Percentiles rank a stretch among this genome's conserved stretches.
Conservation (phyloP, 179 eudicot species). For the Silene coronaria region DNA sequence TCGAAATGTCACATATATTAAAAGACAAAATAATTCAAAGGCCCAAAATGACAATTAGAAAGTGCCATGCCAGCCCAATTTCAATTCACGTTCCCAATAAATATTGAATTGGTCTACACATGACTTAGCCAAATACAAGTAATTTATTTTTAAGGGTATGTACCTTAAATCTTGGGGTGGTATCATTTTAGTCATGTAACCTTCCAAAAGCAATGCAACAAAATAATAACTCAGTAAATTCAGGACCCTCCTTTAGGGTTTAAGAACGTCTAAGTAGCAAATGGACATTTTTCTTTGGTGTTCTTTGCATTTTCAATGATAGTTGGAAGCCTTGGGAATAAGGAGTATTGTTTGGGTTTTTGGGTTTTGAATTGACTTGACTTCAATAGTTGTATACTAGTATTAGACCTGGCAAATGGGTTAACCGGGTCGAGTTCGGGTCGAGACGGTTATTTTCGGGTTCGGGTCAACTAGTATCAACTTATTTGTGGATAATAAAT, state of each 20-base stretch:
- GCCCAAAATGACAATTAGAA: slow-evolving; percentile 21
- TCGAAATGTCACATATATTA: slow-evolving; percentile 15
- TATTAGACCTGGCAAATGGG: too few species aligned
- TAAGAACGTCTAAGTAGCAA: not conserved
- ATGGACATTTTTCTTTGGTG: too few species aligned
- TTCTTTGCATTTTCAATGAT: slow-evolving; percentile 1
- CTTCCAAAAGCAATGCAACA: slow-evolving; percentile 31
- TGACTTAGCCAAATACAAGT: slow-evolving; percentile 28
- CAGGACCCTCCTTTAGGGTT: slow-evolving; percentile 8
- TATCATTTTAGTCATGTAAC: slow-evolving; percentile 23
- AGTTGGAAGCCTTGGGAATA: not conserved
- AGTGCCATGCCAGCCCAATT: not conserved
- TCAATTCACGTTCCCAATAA: slow-evolving; percentile 1
- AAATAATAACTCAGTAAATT: slow-evolving; percentile 18
- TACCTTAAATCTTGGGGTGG: not conserved
- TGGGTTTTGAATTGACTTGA: too few species aligned
- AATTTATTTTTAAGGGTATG: slow-evolving; percentile 4
- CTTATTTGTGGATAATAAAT: too few species aligned
- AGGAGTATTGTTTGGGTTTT: not conserved
- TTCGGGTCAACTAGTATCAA: too few species aligned
- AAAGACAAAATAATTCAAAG: slow-evolving; percentile 24
- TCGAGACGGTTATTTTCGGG: too few species aligned
- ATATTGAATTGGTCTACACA: slow-evolving; percentile 24
- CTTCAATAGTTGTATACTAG: too few species aligned
- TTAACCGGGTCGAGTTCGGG: too few species aligned